These are phyloP conservation scores for Clavulina sp. DNA, from an alignment of 768 basidiomycete species.

Conservation along the genomic window DNA sequence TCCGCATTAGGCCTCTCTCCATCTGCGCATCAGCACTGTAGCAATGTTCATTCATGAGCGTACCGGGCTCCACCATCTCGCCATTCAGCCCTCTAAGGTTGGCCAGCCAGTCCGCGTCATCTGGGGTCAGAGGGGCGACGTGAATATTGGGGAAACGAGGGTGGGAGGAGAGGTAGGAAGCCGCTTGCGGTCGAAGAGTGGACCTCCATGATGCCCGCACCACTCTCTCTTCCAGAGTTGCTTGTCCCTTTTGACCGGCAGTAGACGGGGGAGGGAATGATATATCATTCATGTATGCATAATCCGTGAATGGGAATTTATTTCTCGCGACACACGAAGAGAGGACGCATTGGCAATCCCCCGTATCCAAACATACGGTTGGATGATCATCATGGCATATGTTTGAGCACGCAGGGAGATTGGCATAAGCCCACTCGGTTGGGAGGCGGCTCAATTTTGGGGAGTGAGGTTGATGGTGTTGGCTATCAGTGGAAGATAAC, in stretches of 20 bases:
- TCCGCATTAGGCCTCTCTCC: constrained; percentile 16
- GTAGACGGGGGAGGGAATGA: constrained; percentile 2
- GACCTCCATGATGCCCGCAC: constrained; percentile 15
- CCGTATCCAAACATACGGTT: no score
- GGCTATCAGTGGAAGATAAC: no score
- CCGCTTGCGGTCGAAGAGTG: constrained; percentile 17
- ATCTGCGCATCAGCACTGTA: constrained; percentile 20
- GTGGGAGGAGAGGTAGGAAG: constrained; percentile 13
- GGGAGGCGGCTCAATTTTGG: neutral
- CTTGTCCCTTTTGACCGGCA: neutral
- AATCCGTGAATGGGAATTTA: constrained; percentile 14
- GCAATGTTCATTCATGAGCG: constrained; percentile 16
- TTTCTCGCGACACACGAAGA: constrained; percentile 15
- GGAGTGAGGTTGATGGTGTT: neutral
- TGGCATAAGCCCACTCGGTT: constrained; percentile 15
- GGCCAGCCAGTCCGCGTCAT: constrained; percentile 15
- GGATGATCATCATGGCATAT: constrained; percentile 19
- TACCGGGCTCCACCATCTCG: neutral
- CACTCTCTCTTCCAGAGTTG: constrained; percentile 11
- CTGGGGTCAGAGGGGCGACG: constrained; percentile 16
- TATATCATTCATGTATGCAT: constrained; percentile 9
- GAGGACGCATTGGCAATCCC: constrained; percentile 19
- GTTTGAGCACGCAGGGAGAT: constrained; percentile 20
- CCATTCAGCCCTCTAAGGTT: constrained; percentile 7
- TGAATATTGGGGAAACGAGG: constrained; percentile 17